Base-by-base conservation (phyloP, 305 asterid genomes). In the Petunia hybrid region DNA sequence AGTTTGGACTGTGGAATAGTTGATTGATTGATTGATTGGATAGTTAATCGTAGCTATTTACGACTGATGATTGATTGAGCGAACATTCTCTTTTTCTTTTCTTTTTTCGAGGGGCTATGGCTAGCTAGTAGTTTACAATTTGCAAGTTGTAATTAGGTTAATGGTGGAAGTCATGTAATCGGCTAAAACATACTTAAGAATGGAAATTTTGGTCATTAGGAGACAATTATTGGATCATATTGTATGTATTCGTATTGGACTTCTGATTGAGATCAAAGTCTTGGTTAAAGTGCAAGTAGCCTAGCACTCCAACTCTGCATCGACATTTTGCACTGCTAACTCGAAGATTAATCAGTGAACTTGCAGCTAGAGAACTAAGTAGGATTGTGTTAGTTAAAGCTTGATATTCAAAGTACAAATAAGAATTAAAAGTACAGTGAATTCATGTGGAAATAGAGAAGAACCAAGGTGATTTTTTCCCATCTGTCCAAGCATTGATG, bases 1-100 rank as follows among this genome's bases (percentile, higher is more conserved):
- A 73, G 60, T 73, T 48, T 12, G 78, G 35, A 6, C 62, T 73
- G 62, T 35, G 35, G 4, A 73, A 22, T 70, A 22, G 77, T 70
- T 70, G 59, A 22, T 70, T 45, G 42, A 69, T 43, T n/a, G n/a
- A n/a, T 22, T 22, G 31, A 22, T 22, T 22, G 31, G 31, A 22
- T n/a, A n/a, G n/a, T 22, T 22, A 22, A 22, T 22, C 31, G 1
- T 22, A 22, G 31, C 0, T 22, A 22, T 22, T 22, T 22, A 22
- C 1, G 31, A 22, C 31, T 22, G 31, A 22, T 68, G 56, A 42
- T 13, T 56, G 61, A 53, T 39, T 70, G 60, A 51, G 0, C 35
- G 46, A 31, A 46, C 46, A 4, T 48, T 46, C 31, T 71, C 43
- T 46, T 46, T 22, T 51, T 10, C 9, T 42, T 41, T 40, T 66